Conservation (phyloP, 2,329 filamentous ascomycete species). For the Fusarium protoensiforme region DNA sequence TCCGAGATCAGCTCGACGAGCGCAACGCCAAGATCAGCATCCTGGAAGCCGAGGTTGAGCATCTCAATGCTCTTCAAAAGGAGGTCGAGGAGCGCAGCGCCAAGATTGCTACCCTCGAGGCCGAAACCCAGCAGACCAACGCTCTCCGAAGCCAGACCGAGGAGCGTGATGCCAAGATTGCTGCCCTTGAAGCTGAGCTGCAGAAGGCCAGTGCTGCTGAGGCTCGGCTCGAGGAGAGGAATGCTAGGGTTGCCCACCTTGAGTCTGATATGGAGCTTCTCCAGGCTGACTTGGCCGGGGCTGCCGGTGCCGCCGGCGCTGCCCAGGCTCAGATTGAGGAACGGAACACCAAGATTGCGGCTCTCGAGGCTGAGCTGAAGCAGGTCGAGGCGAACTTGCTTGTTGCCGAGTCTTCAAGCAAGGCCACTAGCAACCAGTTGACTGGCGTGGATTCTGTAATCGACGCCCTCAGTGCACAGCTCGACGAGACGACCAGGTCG, state of each 20-base stretch:
- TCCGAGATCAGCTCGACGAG: constrained; percentile 39
- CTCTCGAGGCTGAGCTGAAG: constrained; percentile 52
- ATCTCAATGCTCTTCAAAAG: constrained; percentile 8
- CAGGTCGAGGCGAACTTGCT: constrained; percentile 40
- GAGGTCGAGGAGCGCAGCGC: constrained; percentile 28
- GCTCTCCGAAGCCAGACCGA: constrained; percentile 25
- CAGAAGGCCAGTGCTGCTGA: constrained; percentile 25
- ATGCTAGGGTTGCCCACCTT: constrained; percentile 32
- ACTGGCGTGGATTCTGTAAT: constrained; percentile 46
- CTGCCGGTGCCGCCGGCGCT: constrained; percentile 26
- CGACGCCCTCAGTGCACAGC: constrained; percentile 40
- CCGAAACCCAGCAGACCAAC: constrained; percentile 31
- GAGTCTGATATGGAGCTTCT: constrained; percentile 50
- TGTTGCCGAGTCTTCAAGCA: constrained; percentile 51
- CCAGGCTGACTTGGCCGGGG: constrained; percentile 30
- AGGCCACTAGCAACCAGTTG: constrained; percentile 50
- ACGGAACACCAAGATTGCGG: constrained; percentile 55
- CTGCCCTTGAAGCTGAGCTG: constrained; percentile 33
- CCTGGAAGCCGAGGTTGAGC: constrained; percentile 51
- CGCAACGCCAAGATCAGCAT: constrained; percentile 55
- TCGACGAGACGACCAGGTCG: constrained; percentile 45
- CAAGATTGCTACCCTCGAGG: constrained; percentile 23
- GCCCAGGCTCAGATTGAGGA: constrained; percentile 45
- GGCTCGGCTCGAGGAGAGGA: constrained; percentile 33
- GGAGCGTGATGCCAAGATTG: constrained; percentile 33